Base-by-base conservation (phyloP, 208 protist species). In the Acanthamoeba healyi region DNA sequence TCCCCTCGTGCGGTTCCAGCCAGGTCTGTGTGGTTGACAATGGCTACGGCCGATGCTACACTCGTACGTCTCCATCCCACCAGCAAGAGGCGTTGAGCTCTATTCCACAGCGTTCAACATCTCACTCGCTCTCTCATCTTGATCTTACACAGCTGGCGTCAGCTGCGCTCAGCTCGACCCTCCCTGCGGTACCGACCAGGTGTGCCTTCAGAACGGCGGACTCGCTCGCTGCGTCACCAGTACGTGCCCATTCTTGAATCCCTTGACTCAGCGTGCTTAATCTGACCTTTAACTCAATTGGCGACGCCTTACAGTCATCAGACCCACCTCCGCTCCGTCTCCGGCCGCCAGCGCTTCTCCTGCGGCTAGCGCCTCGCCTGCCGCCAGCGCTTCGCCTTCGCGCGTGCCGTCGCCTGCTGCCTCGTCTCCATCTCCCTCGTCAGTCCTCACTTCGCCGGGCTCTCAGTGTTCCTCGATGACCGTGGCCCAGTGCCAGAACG, bases 11-110 rank as follows among this genome's bases (percentile, higher is more conserved):
- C 44, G 46, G 77, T 36, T 79, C 70, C 36, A 46, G 26, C 70
- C 70, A 79, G 40, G 36, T 79, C 34, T 79, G 70, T 46, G 0
- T 79, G 0, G 70, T 79, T 22, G 70, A 79, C 40, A 49, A 40
- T 24, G 70, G 70, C 70, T 79, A 79, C 36, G 70, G 70, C 12
- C 70, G 70, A 15, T 79, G 70, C 70, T 79, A 79, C 40, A 49
- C 32, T 46, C 70, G 70, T 79, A 79, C 24, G 36, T 44, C n/a
- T 67, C 58, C 51, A 1, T 67, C 38, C n/a, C n/a, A n/a, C n/a
- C n/a, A n/a, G n/a, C n/a, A n/a, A n/a, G n/a, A n/a, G n/a, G n/a
- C n/a, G n/a, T n/a, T n/a, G n/a, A n/a, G n/a, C n/a, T n/a, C n/a
- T n/a, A n/a, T n/a, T n/a, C n/a, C n/a, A n/a, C n/a, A n/a, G n/a